Conservation (phyloP, 768 basidiomycete species). For the Trametes maxima region DNA sequence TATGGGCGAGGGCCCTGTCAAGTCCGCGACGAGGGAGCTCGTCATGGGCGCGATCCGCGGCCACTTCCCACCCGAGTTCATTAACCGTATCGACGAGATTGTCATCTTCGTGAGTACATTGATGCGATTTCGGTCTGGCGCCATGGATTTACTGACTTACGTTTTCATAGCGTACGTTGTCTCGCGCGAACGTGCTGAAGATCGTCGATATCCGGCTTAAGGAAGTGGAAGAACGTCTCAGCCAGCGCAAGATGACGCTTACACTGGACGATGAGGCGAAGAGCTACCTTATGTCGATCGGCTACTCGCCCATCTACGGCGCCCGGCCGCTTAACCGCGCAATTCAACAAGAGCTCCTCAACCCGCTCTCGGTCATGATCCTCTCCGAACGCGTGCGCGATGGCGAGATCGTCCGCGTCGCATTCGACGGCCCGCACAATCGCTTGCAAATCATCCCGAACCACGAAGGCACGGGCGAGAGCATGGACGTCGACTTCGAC, state of each 20-base stretch:
- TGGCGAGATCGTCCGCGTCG: constrained; percentile 72
- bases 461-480: constrained; percentile 62
- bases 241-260: constrained; percentile 77
- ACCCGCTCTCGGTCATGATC: constrained; percentile 84
- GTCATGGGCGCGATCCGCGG: constrained; percentile 80
- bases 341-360: constrained; percentile 91
- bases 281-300: constrained; percentile 71
- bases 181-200: constrained; percentile 69
- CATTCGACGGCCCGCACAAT: constrained; percentile 83
- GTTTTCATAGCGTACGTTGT: constrained; percentile 69
- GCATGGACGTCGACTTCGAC: constrained; percentile 63
- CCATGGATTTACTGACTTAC: constrained; percentile 35
- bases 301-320: constrained; percentile 84
- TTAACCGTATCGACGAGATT: constrained; percentile 88
- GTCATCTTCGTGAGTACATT: constrained; percentile 61
- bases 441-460: constrained; percentile 79
- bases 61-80: constrained; percentile 92
- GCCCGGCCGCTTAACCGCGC: constrained; percentile 90
- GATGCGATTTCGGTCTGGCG: neutral
- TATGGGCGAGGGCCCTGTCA: constrained; percentile 71
- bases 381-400: constrained; percentile 83
- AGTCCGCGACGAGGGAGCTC: constrained; percentile 54
- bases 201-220: constrained; percentile 89
- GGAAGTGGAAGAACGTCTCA: constrained; percentile 83
- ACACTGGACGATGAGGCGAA: constrained; percentile 78